phyloP scores from a whole-genome alignment of 108 stramenopile genomes.

The Chaetoceros muelleri region DNA sequence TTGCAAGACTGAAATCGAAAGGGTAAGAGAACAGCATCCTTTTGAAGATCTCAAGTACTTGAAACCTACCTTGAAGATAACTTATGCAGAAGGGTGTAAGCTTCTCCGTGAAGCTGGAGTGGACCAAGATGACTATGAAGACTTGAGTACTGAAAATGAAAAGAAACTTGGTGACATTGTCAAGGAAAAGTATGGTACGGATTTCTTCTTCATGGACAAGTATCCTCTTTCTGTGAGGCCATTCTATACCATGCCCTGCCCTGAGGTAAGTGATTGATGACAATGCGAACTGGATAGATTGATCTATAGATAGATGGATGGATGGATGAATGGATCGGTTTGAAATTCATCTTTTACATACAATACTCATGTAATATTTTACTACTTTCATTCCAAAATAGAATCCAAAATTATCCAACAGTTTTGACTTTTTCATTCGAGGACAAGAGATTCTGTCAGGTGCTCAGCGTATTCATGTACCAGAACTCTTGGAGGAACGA shows the following conservation, averaged over 20 bases:
- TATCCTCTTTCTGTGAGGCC: constrained; percentile 94
- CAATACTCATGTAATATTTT: not conserved
- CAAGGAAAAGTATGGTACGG: constrained; percentile 91
- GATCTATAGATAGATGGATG: no score
- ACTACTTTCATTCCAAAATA: not conserved
- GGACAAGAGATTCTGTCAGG: constrained; percentile 99
- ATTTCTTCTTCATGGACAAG: constrained; percentile 99
- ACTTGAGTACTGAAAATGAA: constrained; percentile 95
- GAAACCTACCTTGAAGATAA: constrained; percentile 84
- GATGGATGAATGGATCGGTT: not conserved
- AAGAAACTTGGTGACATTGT: constrained; percentile 96
- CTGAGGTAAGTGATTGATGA: constrained; percentile 42
- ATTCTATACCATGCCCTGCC: constrained; percentile 99
- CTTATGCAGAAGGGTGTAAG: constrained; percentile 87
- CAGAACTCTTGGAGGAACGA: constrained; percentile 83
- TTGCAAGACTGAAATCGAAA: constrained; percentile 82
- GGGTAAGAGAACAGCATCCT: constrained; percentile 91
- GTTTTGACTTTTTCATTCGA: constrained; percentile 98
- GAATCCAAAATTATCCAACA: constrained; percentile 89
- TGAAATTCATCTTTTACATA: not conserved
- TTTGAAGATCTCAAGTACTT: constrained; percentile 92
- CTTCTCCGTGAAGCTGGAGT: constrained; percentile 78
- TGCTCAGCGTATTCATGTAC: constrained; percentile 98
- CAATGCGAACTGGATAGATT: no score
- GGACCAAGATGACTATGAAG: constrained; percentile 86